Conservation (phyloP, 2,329 filamentous ascomycete species). For the Clonostachys chloroleuca region DNA sequence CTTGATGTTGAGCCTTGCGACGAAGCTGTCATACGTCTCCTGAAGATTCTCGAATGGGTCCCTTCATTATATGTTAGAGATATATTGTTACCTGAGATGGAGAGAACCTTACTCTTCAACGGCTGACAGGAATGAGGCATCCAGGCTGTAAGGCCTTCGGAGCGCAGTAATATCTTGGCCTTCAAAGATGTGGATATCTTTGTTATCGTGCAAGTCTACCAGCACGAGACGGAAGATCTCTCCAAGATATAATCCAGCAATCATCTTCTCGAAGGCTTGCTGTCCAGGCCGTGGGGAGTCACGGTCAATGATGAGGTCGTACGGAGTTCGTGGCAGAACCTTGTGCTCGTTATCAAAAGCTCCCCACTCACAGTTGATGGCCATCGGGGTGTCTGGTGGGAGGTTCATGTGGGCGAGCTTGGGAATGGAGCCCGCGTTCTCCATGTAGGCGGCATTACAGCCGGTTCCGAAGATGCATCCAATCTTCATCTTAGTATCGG, state of each 20-base stretch:
- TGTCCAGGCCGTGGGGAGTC: conserved; percentile 90
- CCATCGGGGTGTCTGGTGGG: conserved; percentile 78
- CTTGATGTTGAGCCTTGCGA: conserved; percentile 66
- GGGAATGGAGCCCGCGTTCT: conserved; percentile 83
- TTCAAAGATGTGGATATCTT: conserved; percentile 72
- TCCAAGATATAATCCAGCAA: conserved; percentile 88
- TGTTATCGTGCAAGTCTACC: conserved; percentile 78
- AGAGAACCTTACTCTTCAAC: conserved; percentile 73
- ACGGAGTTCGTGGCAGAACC: conserved; percentile 79
- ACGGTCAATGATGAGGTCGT: conserved; percentile 84
- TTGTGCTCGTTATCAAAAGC: conserved; percentile 93
- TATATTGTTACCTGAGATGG: neutral
- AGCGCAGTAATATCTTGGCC: conserved; percentile 77
- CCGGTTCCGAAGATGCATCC: conserved; percentile 98
- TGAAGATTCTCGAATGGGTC: conserved; percentile 94
- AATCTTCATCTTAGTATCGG: conserved; percentile 88
- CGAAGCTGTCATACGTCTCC: conserved; percentile 81
- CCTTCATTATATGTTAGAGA: conserved; percentile 29
- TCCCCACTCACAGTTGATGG: conserved; percentile 97
- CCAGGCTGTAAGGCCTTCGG: conserved; percentile 82
- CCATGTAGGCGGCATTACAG: conserved; percentile 98
- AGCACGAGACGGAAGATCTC: conserved; percentile 90
- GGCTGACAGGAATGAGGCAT: conserved; percentile 87
- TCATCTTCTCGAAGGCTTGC: conserved; percentile 98
- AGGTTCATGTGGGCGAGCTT: conserved; percentile 92